A percentile compares a stretch with the other conserved stretches of the same genome.
Evolutionary conservation across 129 eudicot species (phyloP).

Genomic region (Gnaphalium uliginosum): DNA sequence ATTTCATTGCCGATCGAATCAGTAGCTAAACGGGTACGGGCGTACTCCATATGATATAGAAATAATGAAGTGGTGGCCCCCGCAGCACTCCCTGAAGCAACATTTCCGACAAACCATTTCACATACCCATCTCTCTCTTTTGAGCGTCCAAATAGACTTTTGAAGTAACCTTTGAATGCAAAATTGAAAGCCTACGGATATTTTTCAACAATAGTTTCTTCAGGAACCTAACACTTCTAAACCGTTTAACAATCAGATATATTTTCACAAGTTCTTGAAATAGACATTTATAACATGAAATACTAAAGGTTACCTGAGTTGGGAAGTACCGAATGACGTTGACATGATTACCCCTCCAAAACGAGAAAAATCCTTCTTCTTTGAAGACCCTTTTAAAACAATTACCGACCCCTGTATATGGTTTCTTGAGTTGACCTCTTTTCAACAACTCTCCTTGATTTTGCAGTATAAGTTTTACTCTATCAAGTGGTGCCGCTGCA

Average conservation of each 20-base stretch:
- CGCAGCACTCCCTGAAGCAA: constrained; percentile 99
- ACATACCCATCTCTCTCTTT: constrained; percentile 88
- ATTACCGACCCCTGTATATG: constrained; percentile 65
- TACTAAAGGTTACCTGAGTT: constrained; percentile 64
- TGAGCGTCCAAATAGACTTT: constrained; percentile 67
- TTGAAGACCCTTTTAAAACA: constrained; percentile 70
- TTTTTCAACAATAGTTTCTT: constrained; percentile 27
- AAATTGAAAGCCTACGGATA: constrained; percentile 89
- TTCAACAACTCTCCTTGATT: constrained; percentile 93
- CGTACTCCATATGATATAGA: constrained; percentile 91
- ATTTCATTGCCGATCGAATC: constrained; percentile 55
- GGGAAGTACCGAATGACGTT: constrained; percentile 91
- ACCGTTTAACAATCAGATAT: constrained; percentile 30
- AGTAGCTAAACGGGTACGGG: constrained; percentile 80
- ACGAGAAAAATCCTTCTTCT: constrained; percentile 81
- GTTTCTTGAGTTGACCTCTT: constrained; percentile 74
- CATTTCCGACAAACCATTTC: constrained; percentile 95
- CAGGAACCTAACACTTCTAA: constrained; percentile 36
- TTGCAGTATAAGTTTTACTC: constrained; percentile 93
- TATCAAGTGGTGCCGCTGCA: constrained; percentile 91
- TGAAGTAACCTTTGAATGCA: constrained; percentile 98
- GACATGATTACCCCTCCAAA: constrained; percentile 99
- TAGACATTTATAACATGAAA: constrained; percentile 3
- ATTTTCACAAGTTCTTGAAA: constrained; percentile 18
- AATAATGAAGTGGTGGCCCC: constrained; percentile 96